These are phyloP conservation scores for Sugiyamaella boreocaroliniensis DNA, from an alignment of 805 yeast species.

Conservation along the genomic window DNA sequence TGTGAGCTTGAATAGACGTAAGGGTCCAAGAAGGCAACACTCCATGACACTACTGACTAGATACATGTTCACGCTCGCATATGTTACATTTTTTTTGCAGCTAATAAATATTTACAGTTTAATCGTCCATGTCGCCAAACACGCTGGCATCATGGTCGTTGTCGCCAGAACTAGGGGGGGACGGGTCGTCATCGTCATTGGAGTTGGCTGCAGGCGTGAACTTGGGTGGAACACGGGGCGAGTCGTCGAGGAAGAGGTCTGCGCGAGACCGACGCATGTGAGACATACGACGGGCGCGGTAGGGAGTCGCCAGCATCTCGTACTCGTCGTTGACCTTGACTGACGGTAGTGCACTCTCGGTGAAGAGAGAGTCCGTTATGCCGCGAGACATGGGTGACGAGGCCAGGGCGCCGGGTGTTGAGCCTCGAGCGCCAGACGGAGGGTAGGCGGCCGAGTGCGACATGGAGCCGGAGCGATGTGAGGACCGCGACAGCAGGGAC, in stretches of 20 bases:
- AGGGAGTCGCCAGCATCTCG: conserved; percentile 18
- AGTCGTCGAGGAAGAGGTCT: conserved; percentile 5
- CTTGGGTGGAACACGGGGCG: not conserved
- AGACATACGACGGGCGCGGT: conserved; percentile 18
- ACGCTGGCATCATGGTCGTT: conserved; percentile 28
- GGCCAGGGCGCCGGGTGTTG: conserved; percentile 6
- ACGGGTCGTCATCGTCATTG: conserved; percentile 6
- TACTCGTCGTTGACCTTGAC: conserved; percentile 13
- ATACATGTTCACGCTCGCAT: not conserved
- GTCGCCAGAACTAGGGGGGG: not conserved
- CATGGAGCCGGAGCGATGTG: not conserved
- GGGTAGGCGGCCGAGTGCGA: conserved; percentile 10
- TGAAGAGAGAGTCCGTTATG: conserved; percentile 15
- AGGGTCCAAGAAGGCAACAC: not conserved
- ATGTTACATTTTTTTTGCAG: not conserved
- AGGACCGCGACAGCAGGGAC: not conserved
- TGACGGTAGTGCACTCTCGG: not conserved
- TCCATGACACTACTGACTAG: not conserved
- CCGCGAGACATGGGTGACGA: conserved; percentile 3
- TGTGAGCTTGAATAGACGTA: no score
- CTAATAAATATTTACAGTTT: conserved; percentile 5
- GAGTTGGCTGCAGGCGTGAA: not conserved
- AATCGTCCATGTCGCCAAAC: conserved; percentile 36
- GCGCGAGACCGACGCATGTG: conserved; percentile 14
- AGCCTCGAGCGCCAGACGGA: conserved; percentile 14